phyloP scores from a whole-genome alignment of 441 rosid genomes.

The Gossypium aridum region DNA sequence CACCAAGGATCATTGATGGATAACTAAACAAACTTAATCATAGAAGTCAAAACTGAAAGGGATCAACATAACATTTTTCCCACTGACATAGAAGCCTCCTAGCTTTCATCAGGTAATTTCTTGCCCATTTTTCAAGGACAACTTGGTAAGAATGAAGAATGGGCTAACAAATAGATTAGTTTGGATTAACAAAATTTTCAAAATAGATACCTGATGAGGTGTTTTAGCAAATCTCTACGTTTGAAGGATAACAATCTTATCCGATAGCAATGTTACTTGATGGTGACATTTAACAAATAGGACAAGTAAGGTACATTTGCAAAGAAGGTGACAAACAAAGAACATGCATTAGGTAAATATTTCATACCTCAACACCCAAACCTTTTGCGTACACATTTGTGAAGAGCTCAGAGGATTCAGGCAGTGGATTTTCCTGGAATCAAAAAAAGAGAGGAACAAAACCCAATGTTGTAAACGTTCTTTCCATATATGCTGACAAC shows the following conservation, averaged over 20 bases:
- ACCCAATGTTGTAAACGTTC: neutral
- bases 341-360: neutral
- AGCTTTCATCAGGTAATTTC: neutral
- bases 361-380: slow-evolving; percentile 63
- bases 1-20: neutral
- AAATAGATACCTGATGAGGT: neutral
- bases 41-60: neutral
- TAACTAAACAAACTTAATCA: neutral
- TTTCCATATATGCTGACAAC: neutral
- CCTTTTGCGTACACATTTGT: slow-evolving; percentile 75
- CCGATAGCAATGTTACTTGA: neutral
- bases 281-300: neutral
- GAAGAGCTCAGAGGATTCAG: slow-evolving; percentile 78
- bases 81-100: neutral
- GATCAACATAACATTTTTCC: neutral
- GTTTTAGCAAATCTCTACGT: neutral
- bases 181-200: neutral
- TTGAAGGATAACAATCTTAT: neutral
- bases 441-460: slow-evolving; percentile 1
- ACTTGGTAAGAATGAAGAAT: neutral
- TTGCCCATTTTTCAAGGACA: neutral
- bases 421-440: slow-evolving; percentile 88
- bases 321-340: neutral
- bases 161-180: neutral
- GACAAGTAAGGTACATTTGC: neutral